phyloP scores from a whole-genome alignment of 1,284 basidiomycete genomes.

The Austroboletus novae-zelandiae region DNA sequence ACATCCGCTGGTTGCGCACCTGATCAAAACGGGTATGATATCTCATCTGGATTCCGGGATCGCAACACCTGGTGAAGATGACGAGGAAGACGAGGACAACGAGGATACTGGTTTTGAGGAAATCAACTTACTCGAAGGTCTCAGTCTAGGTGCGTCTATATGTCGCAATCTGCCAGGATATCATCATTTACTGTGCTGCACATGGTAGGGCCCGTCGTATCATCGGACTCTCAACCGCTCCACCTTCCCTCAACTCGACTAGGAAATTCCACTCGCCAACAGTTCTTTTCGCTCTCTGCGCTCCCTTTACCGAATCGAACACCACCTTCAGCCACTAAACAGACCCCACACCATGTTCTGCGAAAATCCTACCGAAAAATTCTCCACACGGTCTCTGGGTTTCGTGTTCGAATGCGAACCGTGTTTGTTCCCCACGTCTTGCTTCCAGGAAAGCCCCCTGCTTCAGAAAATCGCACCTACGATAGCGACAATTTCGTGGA shows the following conservation, averaged over 20 bases:
- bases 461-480: constrained; percentile 18
- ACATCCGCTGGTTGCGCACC: constrained; percentile 51
- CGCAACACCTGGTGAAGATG: constrained; percentile 22
- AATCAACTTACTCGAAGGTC: constrained; percentile 74
- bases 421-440: constrained; percentile 82
- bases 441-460: constrained; percentile 36
- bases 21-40: constrained; percentile 30
- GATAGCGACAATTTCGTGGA: constrained; percentile 37
- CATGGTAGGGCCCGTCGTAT: constrained; percentile 46
- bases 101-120: constrained; percentile 64
- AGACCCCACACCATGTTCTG: constrained; percentile 56
- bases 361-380: constrained; percentile 85
- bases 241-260: constrained; percentile 64
- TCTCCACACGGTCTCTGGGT: constrained; percentile 72
- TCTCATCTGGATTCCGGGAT: constrained; percentile 18
- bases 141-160: constrained; percentile 46
- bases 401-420: constrained; percentile 85
- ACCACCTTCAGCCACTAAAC: constrained; percentile 41
- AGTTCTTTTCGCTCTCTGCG: constrained; percentile 60
- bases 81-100: constrained; percentile 31
- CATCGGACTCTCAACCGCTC: constrained; percentile 36
- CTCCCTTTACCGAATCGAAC: constrained; percentile 40
- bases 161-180: background rate
- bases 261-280: constrained; percentile 57
- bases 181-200: background rate